Base-by-base conservation (phyloP, 805 yeast species). In the Starmerella sirachaensis region DNA sequence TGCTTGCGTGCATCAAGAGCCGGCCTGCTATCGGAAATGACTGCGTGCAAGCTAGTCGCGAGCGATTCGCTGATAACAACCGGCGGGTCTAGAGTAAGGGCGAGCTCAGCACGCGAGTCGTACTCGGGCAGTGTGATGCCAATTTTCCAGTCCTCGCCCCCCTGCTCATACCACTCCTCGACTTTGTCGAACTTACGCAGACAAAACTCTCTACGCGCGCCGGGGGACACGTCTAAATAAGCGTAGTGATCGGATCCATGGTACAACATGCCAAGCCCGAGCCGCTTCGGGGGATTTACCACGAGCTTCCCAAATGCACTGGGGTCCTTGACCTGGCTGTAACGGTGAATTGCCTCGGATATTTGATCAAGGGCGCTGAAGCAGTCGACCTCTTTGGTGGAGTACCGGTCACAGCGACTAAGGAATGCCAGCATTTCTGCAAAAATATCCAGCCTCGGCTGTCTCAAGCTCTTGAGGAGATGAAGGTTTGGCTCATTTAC, bases 221-320 rank as follows among this genome's bases (percentile, higher is more conserved):
- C 52, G 13, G 43, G 50, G 18, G 37, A 31, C 23, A 46, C 44
- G 35, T 49, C 55, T 32, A 41, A 31, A 26, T 41, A 37, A n/a
- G 52, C 58, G 25, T 33, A 47, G 23, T 40, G 32, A 1, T 18
- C 27, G 23, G 27, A 29, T 19, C 35, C 41, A 53, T 57, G 52
- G 40, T 59, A 61, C 47, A 50, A 42, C n/a, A 59, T 47, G 1
- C 57, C 55, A 2, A 59, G 43, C 0, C 65, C 65, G 12, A 60
- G 36, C 6, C 45, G 36, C 6, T 31, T 18, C 1, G 40, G 47
- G 11, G 56, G 54, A 40, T 60, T 59, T n/a, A 58, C 37, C 9
- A 40, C 37, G 1, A 60, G 56, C 6, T 35, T 25, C 2, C 65
- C 65, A 38, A 51, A 55, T 26, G 23, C 40, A 4, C 18, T 14